phyloP scores from a whole-genome alignment of 2,329 filamentous ascomycete species.

The Cladosporium oxysporum region DNA sequence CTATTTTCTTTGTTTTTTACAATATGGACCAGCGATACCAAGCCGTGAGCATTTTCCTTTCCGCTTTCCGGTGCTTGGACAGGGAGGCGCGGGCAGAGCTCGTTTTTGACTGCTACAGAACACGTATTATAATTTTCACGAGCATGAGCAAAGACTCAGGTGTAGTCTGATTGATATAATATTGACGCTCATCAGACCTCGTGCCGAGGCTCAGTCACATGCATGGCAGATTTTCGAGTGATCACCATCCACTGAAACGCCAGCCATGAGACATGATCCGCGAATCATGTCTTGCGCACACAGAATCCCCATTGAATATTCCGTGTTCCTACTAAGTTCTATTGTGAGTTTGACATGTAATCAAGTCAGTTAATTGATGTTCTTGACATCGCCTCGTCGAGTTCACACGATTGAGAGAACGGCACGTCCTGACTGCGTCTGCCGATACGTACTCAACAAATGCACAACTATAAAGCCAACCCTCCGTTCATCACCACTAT shows the following conservation, averaged over 20 bases:
- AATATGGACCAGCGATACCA: conserved; percentile 22
- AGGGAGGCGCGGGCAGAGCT: conserved; percentile 11
- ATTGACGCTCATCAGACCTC: neutral
- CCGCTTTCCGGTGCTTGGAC: conserved; percentile 9
- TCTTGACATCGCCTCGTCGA: neutral
- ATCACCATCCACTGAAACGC: neutral
- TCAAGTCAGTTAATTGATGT: neutral
- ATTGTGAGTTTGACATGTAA: neutral
- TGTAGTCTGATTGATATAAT: neutral
- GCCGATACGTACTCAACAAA: neutral
- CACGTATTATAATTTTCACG: conserved; percentile 19
- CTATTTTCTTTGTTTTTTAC: conserved; percentile 12
- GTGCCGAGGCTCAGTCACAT: neutral
- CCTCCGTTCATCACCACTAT: neutral
- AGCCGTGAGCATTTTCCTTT: conserved; percentile 18
- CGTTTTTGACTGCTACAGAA: conserved; percentile 17
- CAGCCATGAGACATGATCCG: neutral
- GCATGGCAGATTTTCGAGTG: neutral
- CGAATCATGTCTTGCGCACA: neutral
- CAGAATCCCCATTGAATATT: neutral
- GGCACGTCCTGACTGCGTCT: neutral
- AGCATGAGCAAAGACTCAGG: neutral
- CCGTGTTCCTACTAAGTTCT: neutral
- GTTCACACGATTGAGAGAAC: neutral
- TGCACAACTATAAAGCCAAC: neutral